Evolutionary conservation across 768 basidiomycete genomes (phyloP), one percentile per base, ranked within the genome.

Genomic region (Suillus variegatus): DNA sequence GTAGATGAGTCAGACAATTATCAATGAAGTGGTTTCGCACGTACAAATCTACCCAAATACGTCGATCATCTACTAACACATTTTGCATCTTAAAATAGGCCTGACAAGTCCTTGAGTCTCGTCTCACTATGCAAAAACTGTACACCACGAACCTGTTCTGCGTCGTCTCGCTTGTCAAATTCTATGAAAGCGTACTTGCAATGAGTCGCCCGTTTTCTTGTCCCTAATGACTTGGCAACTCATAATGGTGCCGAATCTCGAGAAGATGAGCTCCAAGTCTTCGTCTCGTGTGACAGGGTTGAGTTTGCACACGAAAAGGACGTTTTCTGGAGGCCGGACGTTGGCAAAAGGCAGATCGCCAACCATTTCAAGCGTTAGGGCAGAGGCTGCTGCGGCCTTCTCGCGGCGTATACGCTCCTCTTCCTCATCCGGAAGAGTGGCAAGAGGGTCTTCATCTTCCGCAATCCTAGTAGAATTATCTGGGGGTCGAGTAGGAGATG

Each of bases 81-180:
- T 99, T 99, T 75, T 99, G 97, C 97, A 99, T 99, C 77, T 99
- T 99, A 81, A 99, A 96, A 77, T 99, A 99, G 10, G 94, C 97
- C 92, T 95, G 4, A 60, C 44, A 41, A 28, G 54, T 51, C 46
- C 49, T 64, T 71, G 38, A 71, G 63, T 38, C 44, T 47, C 63
- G 61, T 40, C 16, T 51, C 28, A 40, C 3, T 14, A 16, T 58
- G 2, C 38, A 28, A 8, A 47, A n/a, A n/a, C 20, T 60, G 43
- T 62, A 32, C 61, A 67, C 46, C 7, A 71, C 85, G 65, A 68
- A 93, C 94, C 88, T 95, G 91, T 77, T 99, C 97, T 9, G 97
- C 95, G 44, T 95, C 92, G 67, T 94, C 95, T 51, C 89, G 80
- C 75, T 92, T 93, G 73, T 96, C 95, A 79, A 98, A 99, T 78